Evolutionary conservation across 2,329 filamentous ascomycete genomes (phyloP).

Genomic region (Ophiostoma pallidulum): DNA sequence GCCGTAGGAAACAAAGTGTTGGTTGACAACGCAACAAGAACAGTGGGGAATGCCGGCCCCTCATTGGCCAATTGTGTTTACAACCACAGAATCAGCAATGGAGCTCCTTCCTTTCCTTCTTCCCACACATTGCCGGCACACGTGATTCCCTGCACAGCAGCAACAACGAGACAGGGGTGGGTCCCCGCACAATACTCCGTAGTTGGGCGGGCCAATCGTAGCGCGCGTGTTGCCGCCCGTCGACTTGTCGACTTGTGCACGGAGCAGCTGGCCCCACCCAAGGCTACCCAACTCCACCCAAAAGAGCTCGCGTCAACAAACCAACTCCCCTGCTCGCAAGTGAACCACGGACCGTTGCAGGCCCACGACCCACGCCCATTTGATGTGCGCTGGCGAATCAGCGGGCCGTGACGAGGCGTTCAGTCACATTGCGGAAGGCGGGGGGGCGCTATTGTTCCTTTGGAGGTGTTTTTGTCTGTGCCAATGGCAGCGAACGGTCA

Average conservation of each 20-base stretch:
- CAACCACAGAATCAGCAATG: background rate
- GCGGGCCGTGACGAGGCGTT: slow-evolving; percentile 1
- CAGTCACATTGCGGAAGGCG: slow-evolving; percentile 8
- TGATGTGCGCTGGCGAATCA: slow-evolving; percentile 6
- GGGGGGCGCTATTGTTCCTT: too few species aligned
- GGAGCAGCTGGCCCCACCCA: too few species aligned
- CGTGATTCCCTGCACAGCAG: too few species aligned
- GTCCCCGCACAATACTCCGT: too few species aligned
- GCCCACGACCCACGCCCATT: background rate
- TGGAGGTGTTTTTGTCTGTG: background rate
- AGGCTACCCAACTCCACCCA: background rate
- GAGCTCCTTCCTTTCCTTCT: too few species aligned
- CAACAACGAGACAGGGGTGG: too few species aligned
- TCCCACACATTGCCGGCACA: too few species aligned
- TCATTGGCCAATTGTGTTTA: background rate
- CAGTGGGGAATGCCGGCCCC: too few species aligned
- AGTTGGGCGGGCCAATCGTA: slow-evolving; percentile 14
- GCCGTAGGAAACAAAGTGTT: background rate
- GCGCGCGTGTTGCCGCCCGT: slow-evolving; percentile 14
- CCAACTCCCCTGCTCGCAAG: background rate
- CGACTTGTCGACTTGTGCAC: too few species aligned
- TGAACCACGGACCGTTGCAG: background rate
- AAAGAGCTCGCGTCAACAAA: too few species aligned
- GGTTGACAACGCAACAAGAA: too few species aligned
- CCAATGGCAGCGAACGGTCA: background rate